phyloP scores from a whole-genome alignment of 352 stramenopile genomes.

The Aphanomyces cochlioides region DNA sequence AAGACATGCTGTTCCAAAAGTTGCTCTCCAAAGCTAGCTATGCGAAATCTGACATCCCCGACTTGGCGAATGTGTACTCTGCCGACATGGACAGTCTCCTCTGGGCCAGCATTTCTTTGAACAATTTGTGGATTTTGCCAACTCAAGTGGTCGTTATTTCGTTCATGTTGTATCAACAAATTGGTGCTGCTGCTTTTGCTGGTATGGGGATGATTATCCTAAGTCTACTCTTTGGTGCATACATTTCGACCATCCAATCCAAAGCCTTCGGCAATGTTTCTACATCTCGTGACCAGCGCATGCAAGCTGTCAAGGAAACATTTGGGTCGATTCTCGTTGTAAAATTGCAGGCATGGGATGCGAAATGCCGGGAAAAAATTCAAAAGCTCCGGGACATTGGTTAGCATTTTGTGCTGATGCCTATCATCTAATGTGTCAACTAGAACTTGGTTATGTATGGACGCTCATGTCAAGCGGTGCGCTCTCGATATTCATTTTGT shows the following conservation, averaged over 20 bases:
- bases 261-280: conserved; percentile 32
- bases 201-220: conserved; percentile 40
- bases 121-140: conserved; percentile 54
- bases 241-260: conserved; percentile 27
- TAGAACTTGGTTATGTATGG: conserved; percentile 19
- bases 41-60: background rate
- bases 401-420: background rate
- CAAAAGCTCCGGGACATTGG: conserved; percentile 37
- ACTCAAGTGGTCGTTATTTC: conserved; percentile 48
- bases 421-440: no score
- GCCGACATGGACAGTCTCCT: conserved; percentile 17
- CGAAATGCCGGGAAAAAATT: conserved; percentile 77
- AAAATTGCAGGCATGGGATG: conserved; percentile 91
- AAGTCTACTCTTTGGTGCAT: conserved; percentile 81
- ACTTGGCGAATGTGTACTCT: conserved; percentile 16
- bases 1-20: conserved; percentile 24
- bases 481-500: conserved; percentile 29
- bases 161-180: conserved; percentile 47
- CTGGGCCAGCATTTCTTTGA: background rate
- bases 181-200: conserved; percentile 47
- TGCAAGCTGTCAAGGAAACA: conserved; percentile 45
- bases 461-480: conserved; percentile 11
- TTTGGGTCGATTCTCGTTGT: conserved; percentile 80
- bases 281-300: conserved; percentile 39
- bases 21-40: background rate